Conservation (phyloP, 208 protist genomes). For the Leptomonas seymouri region DNA sequence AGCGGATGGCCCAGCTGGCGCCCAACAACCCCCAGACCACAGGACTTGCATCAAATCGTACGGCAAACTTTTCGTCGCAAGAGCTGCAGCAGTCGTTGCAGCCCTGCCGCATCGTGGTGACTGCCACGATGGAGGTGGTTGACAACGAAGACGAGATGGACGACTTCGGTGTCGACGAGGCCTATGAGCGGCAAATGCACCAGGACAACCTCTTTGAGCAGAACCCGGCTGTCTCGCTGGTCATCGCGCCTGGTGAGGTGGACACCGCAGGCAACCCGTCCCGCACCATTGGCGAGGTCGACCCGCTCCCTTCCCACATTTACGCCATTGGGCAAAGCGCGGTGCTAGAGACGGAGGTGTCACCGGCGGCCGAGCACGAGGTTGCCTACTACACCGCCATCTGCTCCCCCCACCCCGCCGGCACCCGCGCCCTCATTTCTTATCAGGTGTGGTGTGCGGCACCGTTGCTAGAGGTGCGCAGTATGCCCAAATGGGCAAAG, state of each 20-base stretch:
- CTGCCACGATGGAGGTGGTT: conserved; percentile 12
- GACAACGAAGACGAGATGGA: conserved; percentile 5
- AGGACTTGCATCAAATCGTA: neutral
- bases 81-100: neutral
- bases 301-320: conserved; percentile 17
- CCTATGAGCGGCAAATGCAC: conserved; percentile 9
- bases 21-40: neutral
- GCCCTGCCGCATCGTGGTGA: conserved; percentile 26
- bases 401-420: conserved; percentile 51
- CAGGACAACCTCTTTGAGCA: neutral
- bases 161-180: conserved; percentile 13
- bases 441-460: conserved; percentile 72
- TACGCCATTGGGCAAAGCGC: conserved; percentile 43
- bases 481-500: conserved; percentile 64
- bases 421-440: conserved; percentile 35
- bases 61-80: neutral
- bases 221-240: conserved; percentile 7
- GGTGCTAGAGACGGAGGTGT: conserved; percentile 40
- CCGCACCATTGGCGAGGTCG: conserved; percentile 40
- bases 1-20: neutral
- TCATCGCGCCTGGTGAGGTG: conserved; percentile 27
- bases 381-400: conserved; percentile 59
- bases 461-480: conserved; percentile 34
- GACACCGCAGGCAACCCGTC: conserved; percentile 21
- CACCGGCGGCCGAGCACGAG: conserved; percentile 22